phyloP scores from a whole-genome alignment of 768 basidiomycete genomes.

The Suillus paluster region DNA sequence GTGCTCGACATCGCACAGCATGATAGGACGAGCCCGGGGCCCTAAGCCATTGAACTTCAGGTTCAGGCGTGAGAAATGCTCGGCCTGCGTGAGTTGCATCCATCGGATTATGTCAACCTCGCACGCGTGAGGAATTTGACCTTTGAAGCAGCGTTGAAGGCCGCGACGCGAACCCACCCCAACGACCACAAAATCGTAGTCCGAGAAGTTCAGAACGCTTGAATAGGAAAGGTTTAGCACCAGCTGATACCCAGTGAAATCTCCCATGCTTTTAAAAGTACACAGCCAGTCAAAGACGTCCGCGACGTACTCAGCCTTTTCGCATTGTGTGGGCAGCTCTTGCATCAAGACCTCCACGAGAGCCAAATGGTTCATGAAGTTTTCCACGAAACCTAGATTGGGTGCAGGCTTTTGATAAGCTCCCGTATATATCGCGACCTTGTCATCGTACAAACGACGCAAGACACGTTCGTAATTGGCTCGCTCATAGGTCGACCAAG shows the following conservation, averaged over 20 bases:
- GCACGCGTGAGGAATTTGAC: conserved; percentile 42
- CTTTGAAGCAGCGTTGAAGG: conserved; percentile 69
- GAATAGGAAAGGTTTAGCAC: conserved; percentile 64
- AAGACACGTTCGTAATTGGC: conserved; percentile 59
- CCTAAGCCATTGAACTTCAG: conserved; percentile 57
- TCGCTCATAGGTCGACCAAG: conserved; percentile 62
- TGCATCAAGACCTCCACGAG: conserved; percentile 66
- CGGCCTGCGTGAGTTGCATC: conserved; percentile 60
- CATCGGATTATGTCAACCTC: conserved; percentile 67
- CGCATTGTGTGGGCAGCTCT: conserved; percentile 54
- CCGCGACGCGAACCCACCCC: conserved; percentile 72
- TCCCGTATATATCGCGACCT: conserved; percentile 61
- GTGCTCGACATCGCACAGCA: conserved; percentile 78
- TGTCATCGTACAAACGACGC: conserved; percentile 38
- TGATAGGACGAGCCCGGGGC: conserved; percentile 52
- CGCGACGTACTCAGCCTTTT: conserved; percentile 54
- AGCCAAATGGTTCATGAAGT: conserved; percentile 64
- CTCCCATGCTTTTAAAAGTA: conserved; percentile 73
- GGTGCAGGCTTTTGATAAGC: conserved; percentile 78
- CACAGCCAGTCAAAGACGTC: conserved; percentile 66
- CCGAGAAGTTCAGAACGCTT: conserved; percentile 59
- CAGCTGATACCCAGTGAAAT: conserved; percentile 74
- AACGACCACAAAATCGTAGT: conserved; percentile 70
- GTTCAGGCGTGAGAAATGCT: conserved; percentile 65
- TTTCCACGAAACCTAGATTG: conserved; percentile 48